A percentile compares a stretch with the other conserved stretches of the same genome.
Conservation (phyloP, 139 green algal species). For the Chara braunii region DNA sequence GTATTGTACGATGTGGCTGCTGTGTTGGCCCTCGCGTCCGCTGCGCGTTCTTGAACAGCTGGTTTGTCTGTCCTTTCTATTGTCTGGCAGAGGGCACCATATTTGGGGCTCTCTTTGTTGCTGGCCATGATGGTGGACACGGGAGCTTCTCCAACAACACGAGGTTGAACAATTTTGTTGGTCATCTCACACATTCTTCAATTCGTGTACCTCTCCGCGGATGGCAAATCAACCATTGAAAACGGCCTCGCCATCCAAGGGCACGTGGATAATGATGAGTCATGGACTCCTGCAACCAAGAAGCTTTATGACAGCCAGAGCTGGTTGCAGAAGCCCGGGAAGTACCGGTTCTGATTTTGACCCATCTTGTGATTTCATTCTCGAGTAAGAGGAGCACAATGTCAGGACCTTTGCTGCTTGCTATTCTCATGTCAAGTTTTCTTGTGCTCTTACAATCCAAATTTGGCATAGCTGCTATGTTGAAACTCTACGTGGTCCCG, state of each 20-base stretch:
- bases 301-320: slow-evolving; percentile 7
- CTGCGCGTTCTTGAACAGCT: slow-evolving; percentile 60
- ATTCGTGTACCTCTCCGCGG: slow-evolving; percentile 92
- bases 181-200: slow-evolving; percentile 75
- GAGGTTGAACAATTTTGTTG: slow-evolving; percentile 78
- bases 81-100: slow-evolving; percentile 92
- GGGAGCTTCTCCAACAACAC: slow-evolving; percentile 82
- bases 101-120: slow-evolving; percentile 94
- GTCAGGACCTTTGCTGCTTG: too few relatives aligned
- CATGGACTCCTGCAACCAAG: slow-evolving; percentile 65
- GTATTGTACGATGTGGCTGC: slow-evolving; percentile 70
- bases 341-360: too few relatives aligned
- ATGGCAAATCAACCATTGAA: slow-evolving; percentile 79
- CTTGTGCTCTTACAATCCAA: too few relatives aligned
- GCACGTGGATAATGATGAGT: slow-evolving; percentile 93
- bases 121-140: slow-evolving; percentile 89
- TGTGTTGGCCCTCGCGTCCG: slow-evolving; percentile 64
- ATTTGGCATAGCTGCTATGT: too few relatives aligned
- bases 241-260: slow-evolving; percentile 84
- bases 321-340: too few relatives aligned
- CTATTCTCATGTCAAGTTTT: too few relatives aligned
- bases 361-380: too few relatives aligned
- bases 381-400: too few relatives aligned
- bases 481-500: too few relatives aligned
- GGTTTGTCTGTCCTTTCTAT: slow-evolving; percentile 80